A percentile compares a stretch with the other conserved stretches of the same genome.
phyloP scores from a whole-genome alignment of 805 yeast genomes.

The Saccharomycopsis babjevae region DNA sequence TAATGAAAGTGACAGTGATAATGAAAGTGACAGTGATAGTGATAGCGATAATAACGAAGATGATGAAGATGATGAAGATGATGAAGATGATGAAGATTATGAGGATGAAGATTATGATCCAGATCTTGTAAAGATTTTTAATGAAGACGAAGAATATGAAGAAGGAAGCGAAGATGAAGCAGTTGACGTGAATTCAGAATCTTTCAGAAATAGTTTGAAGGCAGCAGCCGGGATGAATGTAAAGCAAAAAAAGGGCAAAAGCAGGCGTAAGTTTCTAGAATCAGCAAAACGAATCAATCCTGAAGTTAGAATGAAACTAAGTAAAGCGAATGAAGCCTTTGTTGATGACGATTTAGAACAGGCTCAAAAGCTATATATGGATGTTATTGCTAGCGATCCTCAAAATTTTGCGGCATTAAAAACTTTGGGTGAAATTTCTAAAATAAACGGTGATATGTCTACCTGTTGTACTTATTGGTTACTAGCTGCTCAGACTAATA shows the following conservation, averaged over 20 bases:
- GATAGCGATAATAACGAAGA: neutral
- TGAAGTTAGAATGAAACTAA: slow-evolving; percentile 54
- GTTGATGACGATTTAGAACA: slow-evolving; percentile 49
- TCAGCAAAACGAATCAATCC: slow-evolving; percentile 47
- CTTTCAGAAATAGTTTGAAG: slow-evolving; percentile 52
- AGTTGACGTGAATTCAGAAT: slow-evolving; percentile 22
- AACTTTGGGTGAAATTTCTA: slow-evolving; percentile 77
- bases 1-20: slow-evolving; percentile 12
- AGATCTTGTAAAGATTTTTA: slow-evolving; percentile 17
- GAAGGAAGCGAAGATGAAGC: slow-evolving; percentile 32
- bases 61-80: slow-evolving; percentile 8
- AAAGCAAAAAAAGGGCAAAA: slow-evolving; percentile 25
- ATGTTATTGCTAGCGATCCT: slow-evolving; percentile 69
- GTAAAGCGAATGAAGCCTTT: slow-evolving; percentile 74
- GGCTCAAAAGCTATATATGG: slow-evolving; percentile 51
- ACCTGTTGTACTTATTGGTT: slow-evolving; percentile 78
- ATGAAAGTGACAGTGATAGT: slow-evolving; percentile 17
- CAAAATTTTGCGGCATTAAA: slow-evolving; percentile 76
- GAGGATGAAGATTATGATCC: slow-evolving; percentile 29
- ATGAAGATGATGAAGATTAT: slow-evolving; percentile 19
- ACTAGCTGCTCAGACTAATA: slow-evolving; percentile 67
- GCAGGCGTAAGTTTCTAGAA: slow-evolving; percentile 24
- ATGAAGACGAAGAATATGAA: slow-evolving; percentile 21
- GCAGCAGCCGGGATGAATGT: slow-evolving; percentile 51
- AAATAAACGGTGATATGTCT: slow-evolving; percentile 51